Conservation (phyloP, 2,329 filamentous ascomycete species). For the Nannizziopsis arthrosporioides region DNA sequence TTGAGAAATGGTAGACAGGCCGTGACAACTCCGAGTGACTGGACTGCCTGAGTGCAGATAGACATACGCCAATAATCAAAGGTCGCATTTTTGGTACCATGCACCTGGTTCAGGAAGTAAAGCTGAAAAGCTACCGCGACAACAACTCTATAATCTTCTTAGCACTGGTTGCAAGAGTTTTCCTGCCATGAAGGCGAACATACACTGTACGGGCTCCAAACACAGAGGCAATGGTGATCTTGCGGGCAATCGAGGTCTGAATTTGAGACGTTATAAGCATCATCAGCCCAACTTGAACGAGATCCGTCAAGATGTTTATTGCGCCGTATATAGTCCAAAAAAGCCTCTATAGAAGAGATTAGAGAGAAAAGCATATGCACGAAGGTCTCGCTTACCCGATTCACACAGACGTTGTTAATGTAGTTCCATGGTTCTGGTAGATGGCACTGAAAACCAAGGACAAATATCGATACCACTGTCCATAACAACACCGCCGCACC, state of each 20-base stretch:
- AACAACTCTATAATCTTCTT: slow-evolving; percentile 10
- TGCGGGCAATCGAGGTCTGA: slow-evolving; percentile 11
- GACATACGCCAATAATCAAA: slow-evolving; percentile 23
- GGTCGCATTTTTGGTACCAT: slow-evolving; percentile 15
- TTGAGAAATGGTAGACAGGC: slow-evolving; percentile 23
- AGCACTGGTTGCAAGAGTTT: not conserved
- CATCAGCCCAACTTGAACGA: slow-evolving; percentile 10
- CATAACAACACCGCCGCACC: slow-evolving; percentile 10
- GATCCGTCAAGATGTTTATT: slow-evolving; percentile 12
- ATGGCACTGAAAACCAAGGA: slow-evolving; percentile 13
- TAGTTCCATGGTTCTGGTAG: slow-evolving; percentile 13
- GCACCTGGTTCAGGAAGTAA: slow-evolving; percentile 12
- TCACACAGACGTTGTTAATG: slow-evolving; percentile 10
- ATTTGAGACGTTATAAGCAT: slow-evolving; percentile 10
- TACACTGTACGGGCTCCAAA: slow-evolving; percentile 12
- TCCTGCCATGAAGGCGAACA: not conserved
- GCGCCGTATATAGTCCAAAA: slow-evolving; percentile 13
- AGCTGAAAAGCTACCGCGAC: slow-evolving; percentile 11
- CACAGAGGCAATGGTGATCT: slow-evolving; percentile 10
- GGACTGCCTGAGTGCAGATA: slow-evolving; percentile 20
- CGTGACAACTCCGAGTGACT: slow-evolving; percentile 21
- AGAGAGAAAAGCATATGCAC: not conserved
- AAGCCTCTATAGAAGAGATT: slow-evolving; percentile 1
- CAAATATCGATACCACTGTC: slow-evolving; percentile 12
- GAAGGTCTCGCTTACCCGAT: slow-evolving; percentile 8